Base-by-base conservation (phyloP, 164 flowering plant genomes). In the Sextonia rubra region DNA sequence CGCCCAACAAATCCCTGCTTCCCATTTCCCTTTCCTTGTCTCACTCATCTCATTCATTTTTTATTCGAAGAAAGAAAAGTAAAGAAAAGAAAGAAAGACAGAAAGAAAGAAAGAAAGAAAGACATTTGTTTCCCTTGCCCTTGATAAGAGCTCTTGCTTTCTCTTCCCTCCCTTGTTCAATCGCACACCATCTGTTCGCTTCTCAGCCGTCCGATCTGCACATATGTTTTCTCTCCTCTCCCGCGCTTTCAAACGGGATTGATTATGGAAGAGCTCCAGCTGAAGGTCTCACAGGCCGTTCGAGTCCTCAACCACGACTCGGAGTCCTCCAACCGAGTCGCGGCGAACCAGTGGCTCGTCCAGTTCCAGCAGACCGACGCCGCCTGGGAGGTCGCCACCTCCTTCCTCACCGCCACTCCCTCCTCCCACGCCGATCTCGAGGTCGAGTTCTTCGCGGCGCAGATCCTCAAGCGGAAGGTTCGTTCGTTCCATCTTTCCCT, bases 271-370 rank as follows among this genome's bases (percentile, higher is more conserved):
- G 95, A 93, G 73, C 77, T 91, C 69, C 89, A 82, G 66, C 77
- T 84, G 76, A 84, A 92, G 82, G 95, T 94, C 3, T 94, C 95
- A 6, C 81, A 92, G 73, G 98, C 98, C 0, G 91, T 94, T 25
- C 89, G 82, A 73, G 92, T 92, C 4, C 83, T 94, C 64, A 94
- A 94, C 78, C 97, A 94, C 85, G 98, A 90, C 78, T 60, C 81
- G 0, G 83, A 91, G 29, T 91, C 99, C 4, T 88, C 91, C 78
- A 92, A 89, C 83, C 92, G 99, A 37, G 90, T 94, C 3, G 97
- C 97, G 23, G 97, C 99, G 0, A 94, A 91, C 79, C 99, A 94
- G 77, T 94, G 99, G 97, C 88, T 92, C n/a, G 94, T 94, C 26
- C 97, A 91, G 75, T 92, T 94, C 67, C 98, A 94, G 80, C 92